A percentile compares a stretch with the other conserved stretches of the same genome.
Conservation (phyloP, 2,329 filamentous ascomycete species). For the Colletotrichum limetticola region DNA sequence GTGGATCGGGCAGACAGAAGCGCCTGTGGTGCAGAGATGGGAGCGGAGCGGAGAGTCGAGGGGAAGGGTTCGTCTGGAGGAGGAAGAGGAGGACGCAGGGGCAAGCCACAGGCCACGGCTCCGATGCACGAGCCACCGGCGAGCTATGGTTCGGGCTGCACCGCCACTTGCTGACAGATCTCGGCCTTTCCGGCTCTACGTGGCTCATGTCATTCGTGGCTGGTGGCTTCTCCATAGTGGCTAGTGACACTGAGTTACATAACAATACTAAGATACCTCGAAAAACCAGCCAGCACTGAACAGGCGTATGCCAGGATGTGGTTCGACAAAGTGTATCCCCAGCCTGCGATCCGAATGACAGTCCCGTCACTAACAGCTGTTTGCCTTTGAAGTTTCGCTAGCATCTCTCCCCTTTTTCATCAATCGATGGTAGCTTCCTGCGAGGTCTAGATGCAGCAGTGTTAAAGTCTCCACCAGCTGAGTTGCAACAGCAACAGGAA, state of each 20-base stretch:
- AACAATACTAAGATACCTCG: neutral
- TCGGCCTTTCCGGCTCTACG: neutral
- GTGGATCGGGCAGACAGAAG: neutral
- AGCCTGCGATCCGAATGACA: neutral
- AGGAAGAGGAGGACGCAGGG: neutral
- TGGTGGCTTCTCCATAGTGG: neutral
- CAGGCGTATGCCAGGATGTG: neutral
- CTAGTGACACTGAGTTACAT: neutral
- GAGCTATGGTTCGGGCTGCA: too few species aligned
- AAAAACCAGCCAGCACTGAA: neutral
- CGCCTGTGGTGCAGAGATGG: neutral
- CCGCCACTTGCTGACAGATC: neutral
- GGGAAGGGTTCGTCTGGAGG: neutral
- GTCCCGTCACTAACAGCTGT: neutral
- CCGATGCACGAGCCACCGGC: neutral
- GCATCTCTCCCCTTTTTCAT: neutral
- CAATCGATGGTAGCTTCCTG: neutral
- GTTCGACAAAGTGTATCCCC: neutral
- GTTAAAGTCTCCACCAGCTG: neutral
- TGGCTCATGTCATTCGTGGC: neutral
- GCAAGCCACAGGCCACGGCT: neutral
- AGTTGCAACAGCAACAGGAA: neutral
- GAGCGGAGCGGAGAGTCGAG: neutral
- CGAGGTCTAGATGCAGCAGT: neutral
- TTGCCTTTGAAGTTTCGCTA: neutral